These are phyloP conservation scores for Neobulgaria alba DNA, from an alignment of 2,329 filamentous ascomycete species.

Conservation along the genomic window DNA sequence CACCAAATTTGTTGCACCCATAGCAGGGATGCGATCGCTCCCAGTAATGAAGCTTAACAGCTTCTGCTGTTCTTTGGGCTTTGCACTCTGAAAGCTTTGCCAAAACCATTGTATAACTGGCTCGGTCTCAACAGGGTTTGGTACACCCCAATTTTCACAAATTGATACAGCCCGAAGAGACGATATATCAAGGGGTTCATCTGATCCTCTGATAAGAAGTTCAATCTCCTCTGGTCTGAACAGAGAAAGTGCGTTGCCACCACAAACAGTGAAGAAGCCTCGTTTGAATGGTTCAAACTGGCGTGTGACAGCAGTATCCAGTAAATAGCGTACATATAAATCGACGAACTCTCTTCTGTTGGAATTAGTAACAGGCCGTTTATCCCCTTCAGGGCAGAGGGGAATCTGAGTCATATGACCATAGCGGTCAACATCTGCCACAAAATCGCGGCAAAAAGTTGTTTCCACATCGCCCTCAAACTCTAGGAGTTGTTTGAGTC, in stretches of 20 bases:
- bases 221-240: slow-evolving; percentile 91
- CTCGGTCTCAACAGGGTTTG: slow-evolving; percentile 48
- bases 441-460: slow-evolving; percentile 76
- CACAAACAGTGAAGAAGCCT: slow-evolving; percentile 87
- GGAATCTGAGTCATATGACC: slow-evolving; percentile 58
- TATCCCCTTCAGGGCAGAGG: slow-evolving; percentile 64
- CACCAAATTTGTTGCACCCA: slow-evolving; percentile 70
- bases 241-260: slow-evolving; percentile 76
- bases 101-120: slow-evolving; percentile 80
- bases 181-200: slow-evolving; percentile 71
- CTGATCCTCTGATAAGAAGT: slow-evolving; percentile 74
- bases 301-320: slow-evolving; percentile 67
- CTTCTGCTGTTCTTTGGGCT: slow-evolving; percentile 62
- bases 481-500: slow-evolving; percentile 67
- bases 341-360: slow-evolving; percentile 85
- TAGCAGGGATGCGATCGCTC: slow-evolving; percentile 82
- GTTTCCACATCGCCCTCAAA: slow-evolving; percentile 77
- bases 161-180: slow-evolving; percentile 68
- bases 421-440: slow-evolving; percentile 68
- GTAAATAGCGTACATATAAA: slow-evolving; percentile 69
- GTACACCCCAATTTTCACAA: slow-evolving; percentile 69
- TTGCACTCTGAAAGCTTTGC: slow-evolving; percentile 63
- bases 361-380: slow-evolving; percentile 67
- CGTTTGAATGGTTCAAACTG: slow-evolving; percentile 93
- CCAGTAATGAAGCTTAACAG: slow-evolving; percentile 83